phyloP scores from a whole-genome alignment of 257 asterid species.

The Nicotiana noctiflora region DNA sequence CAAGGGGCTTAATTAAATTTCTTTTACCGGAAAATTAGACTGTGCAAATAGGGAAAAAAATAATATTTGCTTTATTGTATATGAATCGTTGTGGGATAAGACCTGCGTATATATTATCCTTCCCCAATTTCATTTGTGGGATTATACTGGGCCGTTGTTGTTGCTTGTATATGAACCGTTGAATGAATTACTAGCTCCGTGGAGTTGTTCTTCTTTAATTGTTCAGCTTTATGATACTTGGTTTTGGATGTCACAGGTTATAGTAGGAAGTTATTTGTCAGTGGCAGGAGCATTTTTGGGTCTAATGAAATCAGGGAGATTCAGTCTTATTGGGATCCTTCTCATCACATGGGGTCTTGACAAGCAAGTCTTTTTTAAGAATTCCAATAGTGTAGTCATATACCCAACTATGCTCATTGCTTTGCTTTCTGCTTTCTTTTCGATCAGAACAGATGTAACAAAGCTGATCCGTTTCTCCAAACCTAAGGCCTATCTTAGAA shows the following conservation, averaged over 20 bases:
- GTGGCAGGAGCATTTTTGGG: slow-evolving; percentile 60
- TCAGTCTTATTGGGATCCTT: slow-evolving; percentile 40
- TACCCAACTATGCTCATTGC: slow-evolving; percentile 45
- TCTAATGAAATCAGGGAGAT: slow-evolving; percentile 34
- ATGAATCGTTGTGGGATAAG: too few species aligned
- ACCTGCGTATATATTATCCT: too few species aligned
- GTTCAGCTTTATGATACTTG: not conserved
- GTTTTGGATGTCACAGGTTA: slow-evolving; percentile 30
- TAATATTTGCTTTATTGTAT: too few species aligned
- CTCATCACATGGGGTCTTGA: slow-evolving; percentile 48
- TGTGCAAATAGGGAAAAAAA: too few species aligned
- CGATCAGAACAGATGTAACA: slow-evolving; percentile 45
- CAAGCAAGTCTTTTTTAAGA: slow-evolving; percentile 23
- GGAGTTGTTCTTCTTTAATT: not conserved
- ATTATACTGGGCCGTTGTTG: too few species aligned
- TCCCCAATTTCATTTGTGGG: too few species aligned
- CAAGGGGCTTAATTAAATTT: too few species aligned
- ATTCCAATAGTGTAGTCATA: slow-evolving; percentile 12
- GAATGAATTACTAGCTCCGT: too few species aligned
- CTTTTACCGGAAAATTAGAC: too few species aligned
- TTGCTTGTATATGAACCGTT: too few species aligned
- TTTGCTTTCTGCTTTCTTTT: slow-evolving; percentile 35
- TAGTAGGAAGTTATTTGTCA: slow-evolving; percentile 55
- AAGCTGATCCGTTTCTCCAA: slow-evolving; percentile 29
- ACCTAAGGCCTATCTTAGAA: not conserved